These are phyloP conservation scores for Penicillium tannophilum DNA, from an alignment of 495 filamentous ascomycete species.

Conservation along the genomic window DNA sequence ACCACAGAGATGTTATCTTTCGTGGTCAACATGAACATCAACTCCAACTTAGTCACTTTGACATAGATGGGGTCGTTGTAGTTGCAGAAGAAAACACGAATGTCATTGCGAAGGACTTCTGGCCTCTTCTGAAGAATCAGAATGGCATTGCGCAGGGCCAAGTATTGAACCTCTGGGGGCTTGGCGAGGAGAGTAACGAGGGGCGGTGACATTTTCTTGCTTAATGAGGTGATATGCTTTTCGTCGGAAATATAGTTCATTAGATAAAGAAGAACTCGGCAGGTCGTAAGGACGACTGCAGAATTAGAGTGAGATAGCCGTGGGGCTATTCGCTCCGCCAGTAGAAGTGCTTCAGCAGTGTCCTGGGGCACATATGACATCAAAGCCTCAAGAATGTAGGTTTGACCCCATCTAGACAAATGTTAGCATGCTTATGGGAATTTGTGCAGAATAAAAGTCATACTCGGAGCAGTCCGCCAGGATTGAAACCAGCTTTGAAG, in stretches of 20 bases:
- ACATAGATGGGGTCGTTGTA: slow-evolving; percentile 99
- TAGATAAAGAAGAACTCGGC: slow-evolving; percentile 92
- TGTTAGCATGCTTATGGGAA: slow-evolving; percentile 27
- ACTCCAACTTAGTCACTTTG: slow-evolving; percentile 97
- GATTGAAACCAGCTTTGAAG: slow-evolving; percentile 96
- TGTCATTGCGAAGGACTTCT: slow-evolving; percentile 94
- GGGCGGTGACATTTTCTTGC: slow-evolving; percentile 91
- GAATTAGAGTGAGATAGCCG: slow-evolving; percentile 96
- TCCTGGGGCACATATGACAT: slow-evolving; percentile 99
- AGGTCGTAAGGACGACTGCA: slow-evolving; percentile 92
- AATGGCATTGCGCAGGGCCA: slow-evolving; percentile 91
- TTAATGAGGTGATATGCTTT: slow-evolving; percentile 85
- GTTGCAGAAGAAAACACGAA: slow-evolving; percentile 99
- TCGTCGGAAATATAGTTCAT: slow-evolving; percentile 99
- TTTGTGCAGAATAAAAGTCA: slow-evolving; percentile 30
- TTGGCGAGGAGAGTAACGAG: slow-evolving; percentile 95
- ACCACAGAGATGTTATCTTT: slow-evolving; percentile 97
- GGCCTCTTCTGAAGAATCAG: slow-evolving; percentile 91
- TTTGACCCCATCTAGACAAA: slow-evolving; percentile 87
- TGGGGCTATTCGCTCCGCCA: slow-evolving; percentile 92
- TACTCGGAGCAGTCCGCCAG: slow-evolving; percentile 96
- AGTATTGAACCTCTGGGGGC: slow-evolving; percentile 95
- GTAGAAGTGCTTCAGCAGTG: slow-evolving; percentile 77
- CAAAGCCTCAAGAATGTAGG: slow-evolving; percentile 95
- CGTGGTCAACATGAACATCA: slow-evolving; percentile 98